These are phyloP conservation scores for Fulvia fulva DNA, from an alignment of 2,329 filamentous ascomycete genomes.

Conservation along the genomic window DNA sequence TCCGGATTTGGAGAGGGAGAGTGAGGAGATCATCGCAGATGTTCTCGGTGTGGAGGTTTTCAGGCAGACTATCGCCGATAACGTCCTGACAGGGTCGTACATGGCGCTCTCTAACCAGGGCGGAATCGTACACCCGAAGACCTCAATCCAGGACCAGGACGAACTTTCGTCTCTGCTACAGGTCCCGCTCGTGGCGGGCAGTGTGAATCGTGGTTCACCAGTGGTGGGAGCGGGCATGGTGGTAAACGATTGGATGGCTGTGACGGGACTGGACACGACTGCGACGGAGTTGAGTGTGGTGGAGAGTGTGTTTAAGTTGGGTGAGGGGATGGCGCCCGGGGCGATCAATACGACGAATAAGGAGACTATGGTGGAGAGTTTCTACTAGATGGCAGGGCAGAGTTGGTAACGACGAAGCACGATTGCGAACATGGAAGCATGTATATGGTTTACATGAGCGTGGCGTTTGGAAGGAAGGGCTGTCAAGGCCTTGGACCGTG, in stretches of 20 bases:
- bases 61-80: slow-evolving; percentile 92
- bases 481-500: not conserved
- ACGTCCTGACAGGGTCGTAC: slow-evolving; percentile 93
- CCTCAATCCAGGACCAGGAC: slow-evolving; percentile 94
- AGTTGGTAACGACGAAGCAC: not conserved
- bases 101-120: slow-evolving; percentile 96
- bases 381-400: slow-evolving; percentile 63
- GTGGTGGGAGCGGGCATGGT: slow-evolving; percentile 98
- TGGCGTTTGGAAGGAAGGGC: slow-evolving; percentile 11
- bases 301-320: slow-evolving; percentile 91
- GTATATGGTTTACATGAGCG: slow-evolving; percentile 10
- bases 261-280: slow-evolving; percentile 91
- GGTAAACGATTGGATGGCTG: slow-evolving; percentile 95
- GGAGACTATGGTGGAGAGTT: slow-evolving; percentile 98
- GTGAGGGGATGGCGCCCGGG: slow-evolving; percentile 71
- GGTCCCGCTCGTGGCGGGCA: slow-evolving; percentile 91
- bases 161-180: slow-evolving; percentile 90
- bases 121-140: slow-evolving; percentile 96
- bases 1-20: slow-evolving; percentile 94
- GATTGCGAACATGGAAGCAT: not conserved
- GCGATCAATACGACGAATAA: slow-evolving; percentile 82
- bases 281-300: slow-evolving; percentile 97
- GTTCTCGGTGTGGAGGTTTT: slow-evolving; percentile 86
- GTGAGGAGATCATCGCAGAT: slow-evolving; percentile 96
- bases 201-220: slow-evolving; percentile 85